Base-by-base conservation (phyloP, 371 early-diverging fungal species). In the Mucor piriformis region DNA sequence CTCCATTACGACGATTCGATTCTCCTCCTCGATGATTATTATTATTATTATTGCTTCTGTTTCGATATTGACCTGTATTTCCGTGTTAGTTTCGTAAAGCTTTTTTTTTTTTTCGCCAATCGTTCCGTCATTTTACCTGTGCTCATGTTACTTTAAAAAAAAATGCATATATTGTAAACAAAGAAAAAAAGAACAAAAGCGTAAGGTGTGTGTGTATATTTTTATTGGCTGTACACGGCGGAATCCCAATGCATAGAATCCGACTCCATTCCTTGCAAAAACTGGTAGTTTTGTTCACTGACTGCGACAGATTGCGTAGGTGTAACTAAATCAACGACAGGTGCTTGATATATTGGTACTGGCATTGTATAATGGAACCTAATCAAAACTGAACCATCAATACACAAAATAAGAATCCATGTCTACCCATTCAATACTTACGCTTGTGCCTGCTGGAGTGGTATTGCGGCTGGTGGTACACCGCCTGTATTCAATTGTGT, bases 401-500 rank as follows among this genome's bases (percentile, higher is more conserved):
- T n/a, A n/a, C n/a, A n/a, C n/a, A n/a, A n/a, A n/a, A n/a, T n/a
- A n/a, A n/a, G n/a, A n/a, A n/a, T n/a, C n/a, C n/a, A n/a, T n/a
- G n/a, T n/a, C n/a, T n/a, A n/a, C n/a, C n/a, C n/a, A n/a, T n/a
- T n/a, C n/a, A 47, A 11, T 25, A 25, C 12, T 25, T 18, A 47
- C 13, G 18, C n/a, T n/a, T n/a, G n/a, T n/a, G n/a, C n/a, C n/a
- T n/a, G n/a, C n/a, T n/a, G n/a, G n/a, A n/a, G n/a, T n/a, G n/a
- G n/a, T n/a, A n/a, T n/a, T n/a, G n/a, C n/a, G n/a, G n/a, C n/a
- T n/a, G 46, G 11, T 10, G 46, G 46, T 13, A 21, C 24, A 6
- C 46, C 18, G 6, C 50, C 59, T 1, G 34, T 51, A 54, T 62
- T 61, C 10, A 67, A 34, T 20, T 88, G 90, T 15, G 90, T 83